Evolutionary conservation across 176 grass and related monocot genomes (phyloP), one percentile per base, ranked within the genome.

Genomic region (Carex myosuroides): DNA sequence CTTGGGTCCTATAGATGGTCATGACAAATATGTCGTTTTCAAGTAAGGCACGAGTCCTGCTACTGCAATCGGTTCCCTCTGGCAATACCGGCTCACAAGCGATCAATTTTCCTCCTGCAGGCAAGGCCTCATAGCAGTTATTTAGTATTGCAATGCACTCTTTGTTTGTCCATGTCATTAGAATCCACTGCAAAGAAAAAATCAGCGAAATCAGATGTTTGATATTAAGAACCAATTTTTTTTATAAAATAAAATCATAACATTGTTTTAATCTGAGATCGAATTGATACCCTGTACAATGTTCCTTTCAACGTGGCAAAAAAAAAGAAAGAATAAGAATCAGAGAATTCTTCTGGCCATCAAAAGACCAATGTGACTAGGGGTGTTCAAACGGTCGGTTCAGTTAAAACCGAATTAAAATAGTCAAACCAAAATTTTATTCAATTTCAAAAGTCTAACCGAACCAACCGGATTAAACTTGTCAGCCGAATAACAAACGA

Each of bases 1-100:
- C 91, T 74, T 87, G 90, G 0, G 91, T 94, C 46, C 89, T 61
- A 82, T 98, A 94, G 67, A 87, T 98, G 52, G 92, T 60, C 95
- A 98, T 98, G 81, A 98, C 92, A 17, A 93, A 98, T 83, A 98
- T 93, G 89, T 98, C 92, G 4, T 88, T 88, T 81, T 91, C 91
- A 8, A 98, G 86, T 68, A 98, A 85, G 3, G 91, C 95, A 80
- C 87, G 88, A 21, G 92, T 98, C 86, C 95, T 93, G 59, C 22
- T 79, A 81, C 88, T 91, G 26, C 0, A 46, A 88, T 93, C 89
- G 0, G 91, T 91, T 64, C 76, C 69, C 74, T 93, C 91, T 35
- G 91, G 95, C 62, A 98, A 64, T 41, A 98, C 90, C 1, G 92
- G 92, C 82, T 98, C 92, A 79, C 92, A 98, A 14, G 95, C 92